phyloP scores from a whole-genome alignment of 2,329 filamentous ascomycete genomes.

The Clonostachys rosea region DNA sequence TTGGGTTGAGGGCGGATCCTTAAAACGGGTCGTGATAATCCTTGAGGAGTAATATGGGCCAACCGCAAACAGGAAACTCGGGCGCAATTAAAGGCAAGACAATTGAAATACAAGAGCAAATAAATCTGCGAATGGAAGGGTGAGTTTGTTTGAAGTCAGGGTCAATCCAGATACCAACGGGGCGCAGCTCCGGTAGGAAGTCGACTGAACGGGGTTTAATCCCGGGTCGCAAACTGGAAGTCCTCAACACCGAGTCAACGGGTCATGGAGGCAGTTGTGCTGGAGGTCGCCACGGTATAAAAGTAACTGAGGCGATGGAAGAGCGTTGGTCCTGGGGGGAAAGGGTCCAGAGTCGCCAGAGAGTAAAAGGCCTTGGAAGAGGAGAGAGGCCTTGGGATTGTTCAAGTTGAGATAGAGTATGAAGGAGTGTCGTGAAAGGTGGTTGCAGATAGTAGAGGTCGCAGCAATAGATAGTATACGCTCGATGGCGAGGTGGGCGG shows the following conservation, averaged over 20 bases:
- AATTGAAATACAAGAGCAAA: not conserved
- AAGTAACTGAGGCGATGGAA: slow-evolving; percentile 2
- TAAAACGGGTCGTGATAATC: slow-evolving; percentile 24
- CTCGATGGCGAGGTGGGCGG: too few relatives aligned
- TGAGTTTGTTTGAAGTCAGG: not conserved
- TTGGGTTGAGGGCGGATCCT: not conserved
- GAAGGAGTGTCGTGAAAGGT: slow-evolving; percentile 31
- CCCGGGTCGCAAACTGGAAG: slow-evolving; percentile 4
- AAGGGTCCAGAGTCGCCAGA: not conserved
- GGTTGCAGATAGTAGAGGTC: slow-evolving; percentile 1
- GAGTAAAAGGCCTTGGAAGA: slow-evolving; percentile 4
- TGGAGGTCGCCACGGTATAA: not conserved
- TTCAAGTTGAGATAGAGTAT: slow-evolving; percentile 10
- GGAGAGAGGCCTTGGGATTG: slow-evolving; percentile 25
- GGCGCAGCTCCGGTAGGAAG: not conserved
- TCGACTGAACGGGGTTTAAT: not conserved
- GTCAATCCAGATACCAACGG: not conserved
- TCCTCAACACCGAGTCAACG: slow-evolving; percentile 45
- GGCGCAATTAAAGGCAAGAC: not conserved
- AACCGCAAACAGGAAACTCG: not conserved
- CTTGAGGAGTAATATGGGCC: slow-evolving; percentile 8
- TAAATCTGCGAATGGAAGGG: not conserved
- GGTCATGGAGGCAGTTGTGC: slow-evolving; percentile 26
- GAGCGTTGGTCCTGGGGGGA: slow-evolving; percentile 3
- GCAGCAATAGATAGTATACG: too few relatives aligned